These are phyloP conservation scores for Tolypocladium inflatum DNA, from an alignment of 2,329 filamentous ascomycete genomes.

Conservation along the genomic window DNA sequence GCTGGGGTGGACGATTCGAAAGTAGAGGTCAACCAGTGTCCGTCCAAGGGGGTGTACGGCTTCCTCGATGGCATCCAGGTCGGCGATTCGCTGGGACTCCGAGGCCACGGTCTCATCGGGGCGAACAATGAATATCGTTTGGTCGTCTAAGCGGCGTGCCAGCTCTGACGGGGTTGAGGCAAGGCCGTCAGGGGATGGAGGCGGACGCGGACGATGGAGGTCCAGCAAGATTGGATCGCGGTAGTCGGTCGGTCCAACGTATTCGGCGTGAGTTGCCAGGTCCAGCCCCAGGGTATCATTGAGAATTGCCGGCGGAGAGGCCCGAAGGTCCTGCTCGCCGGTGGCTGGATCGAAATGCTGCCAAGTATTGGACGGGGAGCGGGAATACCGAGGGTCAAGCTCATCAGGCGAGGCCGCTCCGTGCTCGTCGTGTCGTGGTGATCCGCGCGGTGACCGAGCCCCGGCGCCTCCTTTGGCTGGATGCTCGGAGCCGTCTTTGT, in stretches of 20 bases:
- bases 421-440: neutral
- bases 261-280: slow-evolving; percentile 48
- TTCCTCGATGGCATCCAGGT: slow-evolving; percentile 45
- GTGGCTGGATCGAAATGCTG: neutral
- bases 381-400: neutral
- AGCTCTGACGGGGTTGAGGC: slow-evolving; percentile 9
- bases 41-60: slow-evolving; percentile 54
- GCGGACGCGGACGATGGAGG: slow-evolving; percentile 35
- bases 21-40: slow-evolving; percentile 57
- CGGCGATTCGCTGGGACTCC: slow-evolving; percentile 29
- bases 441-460: neutral
- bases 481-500: neutral
- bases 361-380: slow-evolving; percentile 5
- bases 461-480: neutral
- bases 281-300: slow-evolving; percentile 43
- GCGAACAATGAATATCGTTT: slow-evolving; percentile 25
- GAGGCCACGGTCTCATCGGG: slow-evolving; percentile 24
- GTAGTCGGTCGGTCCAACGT: slow-evolving; percentile 49
- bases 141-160: slow-evolving; percentile 22
- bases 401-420: neutral
- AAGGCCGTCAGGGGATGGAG: slow-evolving; percentile 5
- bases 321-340: neutral
- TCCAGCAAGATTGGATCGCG: slow-evolving; percentile 48
- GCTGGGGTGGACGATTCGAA: slow-evolving; percentile 49
- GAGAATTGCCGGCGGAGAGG: slow-evolving; percentile 19